Evolutionary conservation across 768 basidiomycete genomes (phyloP), one percentile per base, ranked within the genome.

Genomic region (Hypholoma fasciculare): DNA sequence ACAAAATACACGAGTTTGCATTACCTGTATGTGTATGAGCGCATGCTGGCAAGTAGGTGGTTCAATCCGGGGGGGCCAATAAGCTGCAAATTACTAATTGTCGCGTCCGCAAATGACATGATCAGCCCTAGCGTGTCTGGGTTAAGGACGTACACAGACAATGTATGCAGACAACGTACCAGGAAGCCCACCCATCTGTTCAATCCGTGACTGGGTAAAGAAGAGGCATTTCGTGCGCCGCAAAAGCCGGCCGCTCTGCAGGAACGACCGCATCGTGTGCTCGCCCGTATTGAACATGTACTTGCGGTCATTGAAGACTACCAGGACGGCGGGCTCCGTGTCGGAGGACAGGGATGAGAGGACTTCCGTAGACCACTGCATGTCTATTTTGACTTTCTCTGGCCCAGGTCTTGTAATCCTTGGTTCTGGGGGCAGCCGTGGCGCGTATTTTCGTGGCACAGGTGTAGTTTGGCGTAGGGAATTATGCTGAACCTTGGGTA

Each of bases 221-320:
- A 97, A 96, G 8, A 96, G 57, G 1, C 79, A 87, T 38, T 78
- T 80, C 4, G 89, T 78, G 63, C 84, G 89, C 67, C 80, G 84
- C 81, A 91, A 83, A 49, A 83, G 84, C 46, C 81, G 74, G 61
- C 75, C 76, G 58, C 84, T 84, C 73, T 94, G 89, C 14, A 87
- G 72, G 67, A 89, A 90, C 0, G 89, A 75, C 37, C 96, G 77
- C 43, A 85, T 87, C 1, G 89, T 86, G 58, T 89, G 89, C 71
- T 97, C 94, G 7, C 92, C 88, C 17, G 80, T 85, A 71, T 95
- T 95, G 80, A 98, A 94, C 39, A 96, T 79, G 64, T 95, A 98
- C 64, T 92, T 90, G 12, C 83, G 87, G 53, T 81, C 77, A 62
- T 91, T 88, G 69, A 94, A 95, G 1, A 81, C 78, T 62, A 96